phyloP scores from a whole-genome alignment of 2,329 filamentous ascomycete species.

The Fusarium sp. region DNA sequence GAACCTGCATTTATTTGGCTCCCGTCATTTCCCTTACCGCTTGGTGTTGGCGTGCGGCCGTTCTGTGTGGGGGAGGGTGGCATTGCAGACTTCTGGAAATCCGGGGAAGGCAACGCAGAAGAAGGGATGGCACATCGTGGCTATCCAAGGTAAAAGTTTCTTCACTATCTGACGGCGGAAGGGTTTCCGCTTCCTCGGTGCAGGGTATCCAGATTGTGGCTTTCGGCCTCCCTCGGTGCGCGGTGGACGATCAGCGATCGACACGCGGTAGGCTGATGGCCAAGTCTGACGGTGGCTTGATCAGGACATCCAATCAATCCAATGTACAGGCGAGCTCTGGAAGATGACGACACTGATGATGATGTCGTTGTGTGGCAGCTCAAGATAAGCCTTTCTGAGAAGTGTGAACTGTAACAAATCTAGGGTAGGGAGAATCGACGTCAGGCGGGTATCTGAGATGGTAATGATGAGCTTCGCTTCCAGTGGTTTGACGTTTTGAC shows the following conservation, averaged over 20 bases:
- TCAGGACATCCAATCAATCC: constrained; percentile 12
- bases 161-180: constrained; percentile 27
- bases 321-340: constrained; percentile 8
- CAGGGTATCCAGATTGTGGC: neutral
- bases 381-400: constrained; percentile 6
- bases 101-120: constrained; percentile 22
- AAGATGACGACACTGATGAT: constrained; percentile 26
- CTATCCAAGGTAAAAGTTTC: neutral
- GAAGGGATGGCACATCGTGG: neutral
- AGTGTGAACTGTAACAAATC: neutral
- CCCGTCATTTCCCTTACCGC: constrained; percentile 25
- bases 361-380: constrained; percentile 2
- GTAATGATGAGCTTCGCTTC: constrained; percentile 12
- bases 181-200: constrained; percentile 13
- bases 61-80: constrained; percentile 30
- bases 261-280: constrained; percentile 21
- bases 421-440: constrained; percentile 5
- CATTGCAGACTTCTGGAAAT: constrained; percentile 39
- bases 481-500: neutral
- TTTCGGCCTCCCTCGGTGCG: constrained; percentile 21
- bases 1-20: constrained; percentile 34
- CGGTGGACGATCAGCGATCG: constrained; percentile 28
- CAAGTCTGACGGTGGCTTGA: constrained; percentile 24
- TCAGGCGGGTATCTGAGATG: neutral
- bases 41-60: constrained; percentile 20